These are phyloP conservation scores for Aspergillaceae sp. DNA, from an alignment of 2,329 filamentous ascomycete genomes.

Conservation along the genomic window DNA sequence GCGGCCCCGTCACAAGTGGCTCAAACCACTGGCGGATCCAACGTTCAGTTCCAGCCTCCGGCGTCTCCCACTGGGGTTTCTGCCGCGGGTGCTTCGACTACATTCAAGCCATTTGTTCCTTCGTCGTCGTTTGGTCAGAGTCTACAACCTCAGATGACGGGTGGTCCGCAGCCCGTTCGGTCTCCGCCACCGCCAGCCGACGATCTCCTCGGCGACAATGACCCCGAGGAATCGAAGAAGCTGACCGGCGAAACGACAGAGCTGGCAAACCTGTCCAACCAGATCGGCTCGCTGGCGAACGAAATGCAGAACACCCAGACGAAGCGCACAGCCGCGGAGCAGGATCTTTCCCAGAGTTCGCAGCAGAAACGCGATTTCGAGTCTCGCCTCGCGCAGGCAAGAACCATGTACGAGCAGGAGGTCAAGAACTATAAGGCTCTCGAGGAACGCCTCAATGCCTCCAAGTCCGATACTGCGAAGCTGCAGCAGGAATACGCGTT, in stretches of 20 bases:
- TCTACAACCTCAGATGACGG: constrained; percentile 64
- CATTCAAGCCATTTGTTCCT: constrained; percentile 85
- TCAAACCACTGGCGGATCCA: constrained; percentile 67
- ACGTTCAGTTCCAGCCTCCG: constrained; percentile 47
- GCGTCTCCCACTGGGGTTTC: constrained; percentile 38
- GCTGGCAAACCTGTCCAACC: constrained; percentile 90
- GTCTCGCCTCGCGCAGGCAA: constrained; percentile 73
- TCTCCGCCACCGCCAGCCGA: constrained; percentile 51
- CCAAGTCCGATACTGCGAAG: constrained; percentile 73
- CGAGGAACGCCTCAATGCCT: constrained; percentile 70
- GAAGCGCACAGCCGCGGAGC: constrained; percentile 70
- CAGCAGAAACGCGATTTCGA: constrained; percentile 92
- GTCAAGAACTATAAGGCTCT: constrained; percentile 74
- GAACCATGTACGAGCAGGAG: constrained; percentile 86
- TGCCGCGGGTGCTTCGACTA: constrained; percentile 35
- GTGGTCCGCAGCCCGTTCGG: constrained; percentile 20
- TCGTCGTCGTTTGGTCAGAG: constrained; percentile 86
- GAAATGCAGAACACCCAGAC: constrained; percentile 90
- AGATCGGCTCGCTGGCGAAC: constrained; percentile 80
- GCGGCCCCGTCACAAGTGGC: constrained; percentile 51
- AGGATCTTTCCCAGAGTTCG: constrained; percentile 69
- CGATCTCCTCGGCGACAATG: constrained; percentile 83
- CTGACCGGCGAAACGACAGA: constrained; percentile 84
- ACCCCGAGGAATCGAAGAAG: constrained; percentile 80
- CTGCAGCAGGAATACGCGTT: constrained; percentile 75